Evolutionary conservation across 2,329 filamentous ascomycete species (phyloP), one percentile per base, ranked within the genome.

Genomic region (Aspergillus versicolor): DNA sequence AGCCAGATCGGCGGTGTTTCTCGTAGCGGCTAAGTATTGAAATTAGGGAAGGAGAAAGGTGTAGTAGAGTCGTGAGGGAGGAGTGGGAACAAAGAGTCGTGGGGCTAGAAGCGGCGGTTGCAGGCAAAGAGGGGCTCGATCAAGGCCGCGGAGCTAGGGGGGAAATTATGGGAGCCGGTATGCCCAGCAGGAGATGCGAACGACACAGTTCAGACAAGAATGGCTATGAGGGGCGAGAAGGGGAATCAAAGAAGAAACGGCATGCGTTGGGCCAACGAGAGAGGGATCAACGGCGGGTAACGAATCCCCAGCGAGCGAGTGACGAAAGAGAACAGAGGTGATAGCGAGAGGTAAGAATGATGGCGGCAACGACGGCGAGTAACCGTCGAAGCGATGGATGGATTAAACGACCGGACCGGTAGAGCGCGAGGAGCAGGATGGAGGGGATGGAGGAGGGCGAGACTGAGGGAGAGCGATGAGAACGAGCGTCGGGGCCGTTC

Each of bases 1-100:
- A 68, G 70, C 71, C 70, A 73, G 66, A 70, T 67, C 67, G 70
- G 66, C 66, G 67, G 63, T 52, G 48, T 57, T 37, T 58, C 59
- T 61, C 56, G 54, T 51, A 55, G 54, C 58, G 65, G 60, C 62
- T 59, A 46, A 30, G 40, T 21, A 21, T 32, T 27, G 45, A 50
- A 47, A 15, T 19, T 12, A 47, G 49, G 45, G 30, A 47, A 57
- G 46, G 52, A 40, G 24, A 9, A 30, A 30, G 27, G 27, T 30
- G 27, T 30, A 24, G 21, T 21, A 42, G 52, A 49, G 43, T 17
- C 27, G 27, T 11, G 27, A 22, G 52, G 42, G 55, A 54, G 58
- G 34, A 49, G 49, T 53, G 48, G 56, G 52, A 52, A 60, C 54
- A 57, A 58, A 58, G 58, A 59, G 54, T 51, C 60, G 60, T 60